phyloP scores from a whole-genome alignment of 495 filamentous ascomycete genomes.

The Tuber umbilicatum region DNA sequence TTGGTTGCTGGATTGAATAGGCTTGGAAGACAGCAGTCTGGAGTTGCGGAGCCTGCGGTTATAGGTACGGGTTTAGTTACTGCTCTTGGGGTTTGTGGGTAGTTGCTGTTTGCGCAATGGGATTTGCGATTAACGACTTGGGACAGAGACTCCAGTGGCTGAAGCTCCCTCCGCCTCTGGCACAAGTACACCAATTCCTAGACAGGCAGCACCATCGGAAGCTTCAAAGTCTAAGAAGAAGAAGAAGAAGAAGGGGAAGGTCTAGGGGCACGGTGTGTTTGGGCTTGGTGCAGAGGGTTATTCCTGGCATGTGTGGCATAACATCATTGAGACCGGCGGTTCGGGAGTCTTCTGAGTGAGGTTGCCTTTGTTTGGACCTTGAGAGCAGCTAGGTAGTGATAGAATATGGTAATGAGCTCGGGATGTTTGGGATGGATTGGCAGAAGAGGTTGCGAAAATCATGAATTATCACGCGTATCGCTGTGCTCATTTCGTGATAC shows the following conservation, averaged over 20 bases:
- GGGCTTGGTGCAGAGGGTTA: background rate
- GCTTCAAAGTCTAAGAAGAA: slow-evolving; percentile 30
- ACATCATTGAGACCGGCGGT: background rate
- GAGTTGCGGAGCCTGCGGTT: slow-evolving; percentile 30
- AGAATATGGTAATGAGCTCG: background rate
- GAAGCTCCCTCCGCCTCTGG: slow-evolving; percentile 7
- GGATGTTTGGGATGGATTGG: background rate
- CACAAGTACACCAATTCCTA: slow-evolving; percentile 11
- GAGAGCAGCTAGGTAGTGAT: background rate
- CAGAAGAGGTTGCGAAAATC: background rate
- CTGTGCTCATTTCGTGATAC: too few relatives aligned
- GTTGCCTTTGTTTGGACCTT: background rate
- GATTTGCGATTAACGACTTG: background rate
- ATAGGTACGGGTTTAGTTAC: slow-evolving; percentile 8
- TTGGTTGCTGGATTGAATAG: slow-evolving; percentile 59
- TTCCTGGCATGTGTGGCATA: background rate
- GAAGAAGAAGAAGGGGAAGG: slow-evolving; percentile 37
- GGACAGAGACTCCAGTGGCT: slow-evolving; percentile 15
- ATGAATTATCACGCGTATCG: background rate
- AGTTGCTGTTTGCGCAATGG: background rate
- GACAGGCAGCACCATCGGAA: slow-evolving; percentile 19
- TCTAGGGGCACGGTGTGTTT: slow-evolving; percentile 5
- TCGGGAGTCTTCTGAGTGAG: background rate
- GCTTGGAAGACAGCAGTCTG: slow-evolving; percentile 29
- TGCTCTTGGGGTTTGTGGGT: background rate